Evolutionary conservation across 768 basidiomycete species (phyloP), one percentile per base, ranked within the genome.

Genomic region (Lyophyllum decastes): DNA sequence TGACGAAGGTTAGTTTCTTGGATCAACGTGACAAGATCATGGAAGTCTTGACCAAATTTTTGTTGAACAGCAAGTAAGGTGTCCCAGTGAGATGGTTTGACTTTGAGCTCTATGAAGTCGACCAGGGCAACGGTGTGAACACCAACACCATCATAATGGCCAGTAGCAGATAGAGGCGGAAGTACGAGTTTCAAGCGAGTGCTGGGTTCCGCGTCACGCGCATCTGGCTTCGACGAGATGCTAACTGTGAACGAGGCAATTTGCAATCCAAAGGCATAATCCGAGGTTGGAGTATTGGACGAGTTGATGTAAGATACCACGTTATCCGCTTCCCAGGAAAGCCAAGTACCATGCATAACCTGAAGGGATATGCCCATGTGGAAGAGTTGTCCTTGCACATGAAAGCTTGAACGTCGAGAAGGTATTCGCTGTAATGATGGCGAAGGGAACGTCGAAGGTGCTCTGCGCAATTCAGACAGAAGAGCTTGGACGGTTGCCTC

Each of bases 1-100:
- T 52, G 63, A 41, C 61, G 71, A 8, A 54, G 60, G 25, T 84
- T 83, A 11, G 82, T 88, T 66, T 90, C 80, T 60, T 83, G 82
- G 30, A 92, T 77, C 49, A 94, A 69, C 6, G 79, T 72, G 12
- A 94, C 71, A 25, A 94, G 76, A 58, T 95, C 93, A 61, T 89
- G 88, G 71, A 94, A 90, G 71, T 95, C 93, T 64, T 89, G 88
- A 6, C 91, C 93, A 57, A 94, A 94, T 66, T 94, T 94, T 61
- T 92, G 90, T 66, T 94, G 93, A 9, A 95, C 89, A 4, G 82
- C 83, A 2, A 95, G 79, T 3, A 94, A 70, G 4, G 89, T 90
- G 66, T 95, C 94, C 85, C 91, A 88, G 64, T 94, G 87, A 0
- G 85, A 83, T 4, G 91, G 90, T 65, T 90, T 93, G 57, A 95